A percentile compares a stretch with the other conserved stretches of the same genome.
Evolutionary conservation across 2,329 filamentous ascomycete species (phyloP).

Genomic region (Fusarium mundagurra): DNA sequence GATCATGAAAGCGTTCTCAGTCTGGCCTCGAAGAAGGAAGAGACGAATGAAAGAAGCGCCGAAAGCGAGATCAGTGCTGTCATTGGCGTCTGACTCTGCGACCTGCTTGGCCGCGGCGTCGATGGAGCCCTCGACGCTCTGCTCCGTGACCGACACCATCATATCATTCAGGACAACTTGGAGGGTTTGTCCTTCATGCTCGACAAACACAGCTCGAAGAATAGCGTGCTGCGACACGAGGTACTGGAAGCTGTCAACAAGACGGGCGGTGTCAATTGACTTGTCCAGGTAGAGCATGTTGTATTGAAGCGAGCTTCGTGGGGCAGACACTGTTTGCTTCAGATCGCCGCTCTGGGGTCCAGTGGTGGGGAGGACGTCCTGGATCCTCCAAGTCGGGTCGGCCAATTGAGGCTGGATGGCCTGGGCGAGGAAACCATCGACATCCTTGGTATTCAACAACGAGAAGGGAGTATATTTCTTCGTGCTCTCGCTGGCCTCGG

Average conservation of each 20-base stretch:
- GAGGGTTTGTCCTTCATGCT: slow-evolving; percentile 16
- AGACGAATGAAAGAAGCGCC: slow-evolving; percentile 34
- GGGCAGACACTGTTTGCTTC: slow-evolving; percentile 31
- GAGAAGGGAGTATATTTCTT: slow-evolving; percentile 38
- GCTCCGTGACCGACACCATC: slow-evolving; percentile 25
- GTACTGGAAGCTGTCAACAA: slow-evolving; percentile 36
- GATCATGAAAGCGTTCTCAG: slow-evolving; percentile 39
- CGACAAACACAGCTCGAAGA: slow-evolving; percentile 41
- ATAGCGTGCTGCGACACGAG: slow-evolving; percentile 38
- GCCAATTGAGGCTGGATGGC: slow-evolving; percentile 27
- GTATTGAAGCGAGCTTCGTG: slow-evolving; percentile 41
- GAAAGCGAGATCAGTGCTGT: slow-evolving; percentile 18
- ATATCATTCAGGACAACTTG: slow-evolving; percentile 39
- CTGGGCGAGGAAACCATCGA: slow-evolving; percentile 30
- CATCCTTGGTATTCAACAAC: slow-evolving; percentile 18
- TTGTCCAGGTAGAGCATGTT: slow-evolving; percentile 44
- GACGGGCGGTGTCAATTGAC: slow-evolving; percentile 29
- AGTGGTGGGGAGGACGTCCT: slow-evolving; percentile 36
- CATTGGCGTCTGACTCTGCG: slow-evolving; percentile 17
- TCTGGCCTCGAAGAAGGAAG: slow-evolving; percentile 26
- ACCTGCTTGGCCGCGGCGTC: slow-evolving; percentile 32
- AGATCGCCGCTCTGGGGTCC: slow-evolving; percentile 38
- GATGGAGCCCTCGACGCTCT: slow-evolving; percentile 5
- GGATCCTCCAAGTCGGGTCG: slow-evolving; percentile 33
- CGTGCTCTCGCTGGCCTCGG: neutral